phyloP scores from a whole-genome alignment of 352 stramenopile genomes.

The Phytophthora pinifolia region DNA sequence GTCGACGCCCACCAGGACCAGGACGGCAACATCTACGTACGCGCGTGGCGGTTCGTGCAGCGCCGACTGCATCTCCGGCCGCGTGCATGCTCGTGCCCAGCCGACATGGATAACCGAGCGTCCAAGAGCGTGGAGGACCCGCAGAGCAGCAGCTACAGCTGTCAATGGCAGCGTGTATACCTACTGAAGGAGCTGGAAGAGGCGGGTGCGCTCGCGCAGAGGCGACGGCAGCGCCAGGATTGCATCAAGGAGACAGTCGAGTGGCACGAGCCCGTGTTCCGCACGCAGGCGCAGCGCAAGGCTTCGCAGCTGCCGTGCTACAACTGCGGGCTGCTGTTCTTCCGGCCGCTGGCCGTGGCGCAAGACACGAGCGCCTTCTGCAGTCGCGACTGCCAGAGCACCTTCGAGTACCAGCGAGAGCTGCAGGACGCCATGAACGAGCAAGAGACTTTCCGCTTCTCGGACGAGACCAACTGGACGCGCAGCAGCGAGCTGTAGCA shows the following conservation, averaged over 20 bases:
- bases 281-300: slow-evolving; percentile 21
- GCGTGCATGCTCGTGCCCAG: slow-evolving; percentile 32
- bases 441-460: slow-evolving; percentile 16
- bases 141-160: slow-evolving; percentile 13
- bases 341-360: slow-evolving; percentile 29
- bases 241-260: slow-evolving; percentile 28
- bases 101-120: slow-evolving; percentile 16
- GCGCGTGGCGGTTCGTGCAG: slow-evolving; percentile 43
- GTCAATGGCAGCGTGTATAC: slow-evolving; percentile 39
- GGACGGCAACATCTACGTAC: slow-evolving; percentile 32
- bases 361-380: slow-evolving; percentile 40
- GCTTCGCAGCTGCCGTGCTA: slow-evolving; percentile 41
- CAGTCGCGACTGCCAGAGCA: slow-evolving; percentile 65
- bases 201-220: slow-evolving; percentile 21
- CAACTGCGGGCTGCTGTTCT: slow-evolving; percentile 61
- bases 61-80: slow-evolving; percentile 38
- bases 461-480: slow-evolving; percentile 16
- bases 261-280: slow-evolving; percentile 13
- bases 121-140: slow-evolving; percentile 6
- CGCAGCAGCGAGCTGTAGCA: slow-evolving; percentile 28
- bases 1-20: slow-evolving; percentile 1
- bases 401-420: slow-evolving; percentile 46
- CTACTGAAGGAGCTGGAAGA: slow-evolving; percentile 46
- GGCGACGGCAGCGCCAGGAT: slow-evolving; percentile 17
- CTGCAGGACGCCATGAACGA: slow-evolving; percentile 48